These are phyloP conservation scores for Mycosphaerella sp. DNA, from an alignment of 2,329 filamentous ascomycete genomes.

Conservation along the genomic window DNA sequence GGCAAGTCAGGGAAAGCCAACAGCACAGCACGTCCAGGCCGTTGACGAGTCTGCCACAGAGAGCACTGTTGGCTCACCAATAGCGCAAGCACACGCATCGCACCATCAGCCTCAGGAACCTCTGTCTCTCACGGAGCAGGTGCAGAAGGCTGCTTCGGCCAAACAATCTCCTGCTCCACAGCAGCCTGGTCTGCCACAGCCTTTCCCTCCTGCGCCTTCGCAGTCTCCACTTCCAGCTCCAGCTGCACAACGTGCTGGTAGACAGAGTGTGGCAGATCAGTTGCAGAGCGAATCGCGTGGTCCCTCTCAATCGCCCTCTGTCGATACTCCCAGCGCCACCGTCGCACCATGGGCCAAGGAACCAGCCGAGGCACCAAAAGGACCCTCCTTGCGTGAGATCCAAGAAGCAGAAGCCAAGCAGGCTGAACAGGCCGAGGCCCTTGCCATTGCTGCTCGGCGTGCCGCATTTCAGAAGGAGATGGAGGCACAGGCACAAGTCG, in stretches of 20 bases:
- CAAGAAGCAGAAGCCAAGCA: conserved; percentile 93
- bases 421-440: conserved; percentile 80
- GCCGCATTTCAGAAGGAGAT: conserved; percentile 75
- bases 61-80: conserved; percentile 21
- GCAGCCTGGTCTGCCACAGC: conserved; percentile 64
- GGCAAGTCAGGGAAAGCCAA: conserved; percentile 9
- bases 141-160: conserved; percentile 64
- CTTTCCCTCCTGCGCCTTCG: conserved; percentile 64
- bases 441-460: conserved; percentile 69
- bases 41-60: conserved; percentile 18
- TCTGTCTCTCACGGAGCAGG: conserved; percentile 74
- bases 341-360: conserved; percentile 96
- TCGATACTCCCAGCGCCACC: conserved; percentile 61
- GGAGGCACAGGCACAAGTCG: conserved; percentile 53
- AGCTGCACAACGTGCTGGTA: conserved; percentile 69
- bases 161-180: conserved; percentile 50
- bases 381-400: conserved; percentile 91
- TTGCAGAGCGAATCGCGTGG: conserved; percentile 61
- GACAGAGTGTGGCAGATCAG: conserved; percentile 75
- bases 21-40: background rate
- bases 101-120: conserved; percentile 40
- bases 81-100: conserved; percentile 7
- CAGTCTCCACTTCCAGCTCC: conserved; percentile 81
- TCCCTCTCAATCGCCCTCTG: conserved; percentile 67
- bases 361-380: conserved; percentile 63